A percentile compares a stretch with the other conserved stretches of the same genome.
Conservation (phyloP, 164 flowering plant species). For the Litsea cubeba region DNA sequence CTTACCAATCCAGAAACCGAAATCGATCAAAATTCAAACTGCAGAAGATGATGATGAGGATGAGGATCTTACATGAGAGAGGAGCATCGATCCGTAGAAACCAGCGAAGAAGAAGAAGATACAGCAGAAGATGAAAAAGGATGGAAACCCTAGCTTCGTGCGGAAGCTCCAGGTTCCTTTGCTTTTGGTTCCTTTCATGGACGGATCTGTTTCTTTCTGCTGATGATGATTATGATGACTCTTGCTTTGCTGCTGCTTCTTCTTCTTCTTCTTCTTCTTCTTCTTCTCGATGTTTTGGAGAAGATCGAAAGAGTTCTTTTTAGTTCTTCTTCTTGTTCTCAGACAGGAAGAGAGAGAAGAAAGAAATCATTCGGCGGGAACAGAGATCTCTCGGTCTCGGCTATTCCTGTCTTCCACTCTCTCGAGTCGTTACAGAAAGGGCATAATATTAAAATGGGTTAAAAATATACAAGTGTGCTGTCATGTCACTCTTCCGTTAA, state of each 20-base stretch:
- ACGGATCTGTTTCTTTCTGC: not conserved
- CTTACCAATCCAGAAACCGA: too few relatives aligned
- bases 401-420: too few relatives aligned
- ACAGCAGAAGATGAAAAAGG: slow-evolving; percentile 39
- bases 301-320: too few relatives aligned
- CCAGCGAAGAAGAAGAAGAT: slow-evolving; percentile 72
- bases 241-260: not conserved
- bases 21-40: not conserved
- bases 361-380: too few relatives aligned
- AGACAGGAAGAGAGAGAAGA: too few relatives aligned
- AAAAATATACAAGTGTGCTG: too few relatives aligned
- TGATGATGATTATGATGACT: not conserved
- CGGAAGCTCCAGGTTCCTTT: slow-evolving; percentile 25
- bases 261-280: not conserved
- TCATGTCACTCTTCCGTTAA: too few relatives aligned
- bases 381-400: too few relatives aligned
- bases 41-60: not conserved
- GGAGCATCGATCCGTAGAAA: slow-evolving; percentile 43
- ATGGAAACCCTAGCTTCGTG: slow-evolving; percentile 45
- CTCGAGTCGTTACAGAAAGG: too few relatives aligned
- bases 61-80: slow-evolving; percentile 40
- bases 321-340: too few relatives aligned
- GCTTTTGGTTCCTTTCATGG: slow-evolving; percentile 28
- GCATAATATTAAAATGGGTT: too few relatives aligned
- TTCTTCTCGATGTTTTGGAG: not conserved